These are phyloP conservation scores for Gossypium gossypioides DNA, from an alignment of 441 rosid species.

Conservation along the genomic window DNA sequence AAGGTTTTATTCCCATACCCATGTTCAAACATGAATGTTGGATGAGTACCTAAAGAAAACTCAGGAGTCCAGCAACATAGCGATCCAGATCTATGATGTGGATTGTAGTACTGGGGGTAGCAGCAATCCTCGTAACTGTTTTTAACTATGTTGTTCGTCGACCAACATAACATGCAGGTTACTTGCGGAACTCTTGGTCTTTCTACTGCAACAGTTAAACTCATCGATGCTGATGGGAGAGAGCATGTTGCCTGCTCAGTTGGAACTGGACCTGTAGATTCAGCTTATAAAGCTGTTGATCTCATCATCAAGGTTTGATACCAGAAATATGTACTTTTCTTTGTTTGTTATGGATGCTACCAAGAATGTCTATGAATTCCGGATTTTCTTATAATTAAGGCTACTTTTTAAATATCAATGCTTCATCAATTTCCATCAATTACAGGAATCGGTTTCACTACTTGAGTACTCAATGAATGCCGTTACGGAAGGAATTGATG, in stretches of 20 bases:
- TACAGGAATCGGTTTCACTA: constrained; percentile 58
- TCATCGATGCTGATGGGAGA: constrained; percentile 49
- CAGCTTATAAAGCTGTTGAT: constrained; percentile 91
- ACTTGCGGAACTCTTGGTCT: constrained; percentile 89
- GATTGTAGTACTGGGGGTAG: not conserved
- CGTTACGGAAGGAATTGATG: constrained; percentile 87
- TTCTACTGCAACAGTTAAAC: constrained; percentile 86
- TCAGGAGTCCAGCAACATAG: not conserved
- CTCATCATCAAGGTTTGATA: constrained; percentile 62
- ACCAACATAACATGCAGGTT: constrained; percentile 33
- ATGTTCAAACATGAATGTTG: not conserved
- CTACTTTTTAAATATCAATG: not conserved
- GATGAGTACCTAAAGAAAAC: no score
- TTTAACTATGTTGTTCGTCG: not conserved
- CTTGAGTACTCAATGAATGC: constrained; percentile 78
- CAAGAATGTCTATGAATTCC: not conserved
- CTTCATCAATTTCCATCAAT: not conserved
- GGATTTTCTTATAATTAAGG: not conserved
- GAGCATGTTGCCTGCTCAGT: constrained; percentile 69
- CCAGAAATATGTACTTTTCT: not conserved
- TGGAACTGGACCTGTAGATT: constrained; percentile 92
- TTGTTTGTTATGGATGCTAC: not conserved
- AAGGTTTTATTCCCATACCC: not conserved
- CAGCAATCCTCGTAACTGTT: not conserved
- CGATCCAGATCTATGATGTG: not conserved